Base-by-base conservation (phyloP, 2,329 filamentous ascomycete genomes). In the Calycina herbarum region DNA sequence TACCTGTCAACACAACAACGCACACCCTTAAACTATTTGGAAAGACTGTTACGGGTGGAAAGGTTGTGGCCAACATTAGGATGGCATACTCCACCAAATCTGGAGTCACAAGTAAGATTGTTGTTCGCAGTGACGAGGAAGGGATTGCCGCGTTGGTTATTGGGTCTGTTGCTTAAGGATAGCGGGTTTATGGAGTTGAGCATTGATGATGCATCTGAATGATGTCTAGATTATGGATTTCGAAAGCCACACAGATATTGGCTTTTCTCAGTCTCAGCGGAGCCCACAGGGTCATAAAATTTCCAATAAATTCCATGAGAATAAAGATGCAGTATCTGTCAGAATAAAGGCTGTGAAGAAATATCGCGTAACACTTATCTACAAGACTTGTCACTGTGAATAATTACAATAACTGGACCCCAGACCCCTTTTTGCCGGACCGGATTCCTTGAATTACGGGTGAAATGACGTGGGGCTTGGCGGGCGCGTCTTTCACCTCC, bases 21-120 rank as follows among this genome's bases (percentile, higher is more conserved):
- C 95, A 99, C 79, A 94, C 93, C 3, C 89, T 99, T 77, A 98
- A 97, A 82, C 83, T 99, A 42, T 91, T 97, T 77, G 95, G 95
- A 77, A 98, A 97, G 87, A 97, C 93, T 56, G 89, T 98, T 68
- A 89, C 86, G 40, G 95, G 94, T 42, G 95, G 95, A 71, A 90
- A 90, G 75, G 94, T 99, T 17, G 92, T 94, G 64, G 91, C 91
- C 67, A 89, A 87, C 70, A 88, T 98, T 70, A 87, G 93, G 79
- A 97, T 99, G 94, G 95, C 94, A 0, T 97, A 88, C 80, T 96
- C 92, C 68, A 88, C 91, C 74, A 97, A 96, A 85, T 90, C 89
- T 60, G 95, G 95, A 62, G 93, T 98, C 31, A 97, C 95, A 66
- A 96, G 94, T 75, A 98, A 98, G 86, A 93, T 99, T 73, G 91